Percentiles rank a stretch among this genome's conserved stretches.
Conservation (phyloP, 495 filamentous ascomycete species). For the Chaetomium fimeti region DNA sequence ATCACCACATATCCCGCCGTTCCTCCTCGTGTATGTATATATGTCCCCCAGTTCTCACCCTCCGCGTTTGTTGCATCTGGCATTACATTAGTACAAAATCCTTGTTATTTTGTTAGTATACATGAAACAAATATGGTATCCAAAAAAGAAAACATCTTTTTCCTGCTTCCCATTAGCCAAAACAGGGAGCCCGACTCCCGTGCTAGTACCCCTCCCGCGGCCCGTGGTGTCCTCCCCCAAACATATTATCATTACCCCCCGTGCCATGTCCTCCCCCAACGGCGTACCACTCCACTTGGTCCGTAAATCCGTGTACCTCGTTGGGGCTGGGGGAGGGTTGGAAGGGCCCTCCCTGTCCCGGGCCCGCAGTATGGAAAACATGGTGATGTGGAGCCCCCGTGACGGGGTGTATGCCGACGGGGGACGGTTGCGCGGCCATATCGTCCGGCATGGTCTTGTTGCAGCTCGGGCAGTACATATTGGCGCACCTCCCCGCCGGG, state of each 20-base stretch:
- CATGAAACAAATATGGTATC: conserved; percentile 5
- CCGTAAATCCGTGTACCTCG: conserved; percentile 17
- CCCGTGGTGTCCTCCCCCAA: conserved; percentile 26
- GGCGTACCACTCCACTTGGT: conserved; percentile 21
- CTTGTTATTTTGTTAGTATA: conserved; percentile 21
- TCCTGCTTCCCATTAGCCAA: background rate
- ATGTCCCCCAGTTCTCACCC: background rate
- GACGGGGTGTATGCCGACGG: conserved; percentile 21
- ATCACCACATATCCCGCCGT: conserved; percentile 4
- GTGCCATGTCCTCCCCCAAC: conserved; percentile 14
- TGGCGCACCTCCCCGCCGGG: conserved; percentile 27
- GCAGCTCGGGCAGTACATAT: conserved; percentile 33
- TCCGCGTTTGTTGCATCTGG: background rate
- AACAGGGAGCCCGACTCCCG: background rate
- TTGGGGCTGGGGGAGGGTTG: conserved; percentile 8
- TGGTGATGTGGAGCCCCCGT: conserved; percentile 16
- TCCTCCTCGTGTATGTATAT: background rate
- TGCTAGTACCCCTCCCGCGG: conserved; percentile 25
- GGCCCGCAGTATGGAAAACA: conserved; percentile 12
- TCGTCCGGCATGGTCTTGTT: conserved; percentile 27
- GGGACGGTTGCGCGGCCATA: conserved; percentile 16
- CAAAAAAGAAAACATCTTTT: background rate
- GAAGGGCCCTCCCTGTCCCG: conserved; percentile 11
- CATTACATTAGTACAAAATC: conserved; percentile 26
- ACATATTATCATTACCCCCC: conserved; percentile 22